phyloP scores from a whole-genome alignment of 352 stramenopile genomes.

The Pythium periplocum region DNA sequence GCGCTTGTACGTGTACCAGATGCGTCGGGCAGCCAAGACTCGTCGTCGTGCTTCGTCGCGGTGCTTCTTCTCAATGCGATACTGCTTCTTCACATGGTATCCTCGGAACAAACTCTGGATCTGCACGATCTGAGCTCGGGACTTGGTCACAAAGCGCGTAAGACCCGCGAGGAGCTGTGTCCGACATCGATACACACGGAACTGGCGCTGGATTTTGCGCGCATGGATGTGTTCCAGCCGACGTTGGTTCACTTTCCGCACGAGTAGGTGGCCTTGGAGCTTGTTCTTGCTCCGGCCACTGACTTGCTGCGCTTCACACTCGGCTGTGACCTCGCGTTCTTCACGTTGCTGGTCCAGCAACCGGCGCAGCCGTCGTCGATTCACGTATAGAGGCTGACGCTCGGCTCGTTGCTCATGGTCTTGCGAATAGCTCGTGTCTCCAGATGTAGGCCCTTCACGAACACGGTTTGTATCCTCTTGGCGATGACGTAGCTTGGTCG shows the following conservation, averaged over 20 bases:
- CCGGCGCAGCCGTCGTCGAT: conserved; percentile 22
- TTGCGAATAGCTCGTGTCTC: too few relatives aligned
- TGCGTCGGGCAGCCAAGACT: conserved; percentile 20
- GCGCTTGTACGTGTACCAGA: conserved; percentile 39
- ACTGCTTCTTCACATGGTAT: conserved; percentile 35
- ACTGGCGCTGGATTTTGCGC: conserved; percentile 53
- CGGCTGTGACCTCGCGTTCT: conserved; percentile 13
- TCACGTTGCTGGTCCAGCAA: conserved; percentile 36
- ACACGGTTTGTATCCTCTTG: conserved; percentile 36
- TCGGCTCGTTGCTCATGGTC: too few relatives aligned
- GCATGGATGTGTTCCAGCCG: conserved; percentile 34
- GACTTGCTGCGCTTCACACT: conserved; percentile 27
- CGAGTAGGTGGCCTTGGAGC: conserved; percentile 37
- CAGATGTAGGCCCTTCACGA: too few relatives aligned
- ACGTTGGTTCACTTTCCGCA: conserved; percentile 33
- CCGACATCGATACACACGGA: conserved; percentile 31
- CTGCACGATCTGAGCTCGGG: conserved; percentile 27
- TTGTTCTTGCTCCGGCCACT: conserved; percentile 33
- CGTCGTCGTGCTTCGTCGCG: conserved; percentile 20
- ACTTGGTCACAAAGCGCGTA: conserved; percentile 23
- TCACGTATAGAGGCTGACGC: conserved; percentile 18
- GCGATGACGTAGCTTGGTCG: conserved; percentile 39
- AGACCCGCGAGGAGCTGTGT: conserved; percentile 28
- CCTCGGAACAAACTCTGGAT: conserved; percentile 59
- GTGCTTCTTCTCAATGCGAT: conserved; percentile 13